phyloP scores from a whole-genome alignment of 805 yeast species.

The Jamesozyma spencerorum region DNA sequence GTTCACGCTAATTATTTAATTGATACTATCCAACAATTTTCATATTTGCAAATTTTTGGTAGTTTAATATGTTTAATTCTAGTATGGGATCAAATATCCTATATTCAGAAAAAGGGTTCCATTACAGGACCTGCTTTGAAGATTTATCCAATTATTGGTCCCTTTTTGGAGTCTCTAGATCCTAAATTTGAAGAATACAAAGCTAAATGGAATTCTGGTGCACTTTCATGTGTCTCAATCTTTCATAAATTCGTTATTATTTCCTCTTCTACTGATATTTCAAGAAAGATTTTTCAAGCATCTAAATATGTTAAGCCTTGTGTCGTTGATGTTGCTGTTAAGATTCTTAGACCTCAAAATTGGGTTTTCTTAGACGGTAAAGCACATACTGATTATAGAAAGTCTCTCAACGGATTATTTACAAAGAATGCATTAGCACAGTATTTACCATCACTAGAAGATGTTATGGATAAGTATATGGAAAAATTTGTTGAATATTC shows the following conservation, averaged over 20 bases:
- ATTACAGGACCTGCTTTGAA: constrained; percentile 87
- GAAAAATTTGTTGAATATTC: constrained; percentile 51
- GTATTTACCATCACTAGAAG: constrained; percentile 80
- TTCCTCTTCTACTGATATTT: constrained; percentile 79
- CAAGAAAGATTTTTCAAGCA: constrained; percentile 76
- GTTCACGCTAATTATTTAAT: not conserved
- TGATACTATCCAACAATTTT: constrained; percentile 20
- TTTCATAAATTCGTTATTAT: constrained; percentile 96
- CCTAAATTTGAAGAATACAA: constrained; percentile 92
- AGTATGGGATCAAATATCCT: constrained; percentile 67
- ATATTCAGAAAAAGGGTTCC: constrained; percentile 70
- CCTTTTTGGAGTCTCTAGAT: constrained; percentile 86
- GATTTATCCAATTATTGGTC: constrained; percentile 93
- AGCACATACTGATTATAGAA: constrained; percentile 88
- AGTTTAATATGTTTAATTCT: constrained; percentile 41
- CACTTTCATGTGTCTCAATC: constrained; percentile 90
- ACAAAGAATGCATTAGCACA: constrained; percentile 72
- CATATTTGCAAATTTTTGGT: constrained; percentile 47
- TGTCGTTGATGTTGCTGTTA: constrained; percentile 93
- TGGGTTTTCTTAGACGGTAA: constrained; percentile 98
- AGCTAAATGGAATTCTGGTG: constrained; percentile 92
- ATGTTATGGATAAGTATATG: constrained; percentile 73
- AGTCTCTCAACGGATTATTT: constrained; percentile 81
- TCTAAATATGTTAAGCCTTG: constrained; percentile 92
- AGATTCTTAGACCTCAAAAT: constrained; percentile 87